These are phyloP conservation scores for Leishmania arabica DNA, from an alignment of 208 protist genomes.

Conservation along the genomic window DNA sequence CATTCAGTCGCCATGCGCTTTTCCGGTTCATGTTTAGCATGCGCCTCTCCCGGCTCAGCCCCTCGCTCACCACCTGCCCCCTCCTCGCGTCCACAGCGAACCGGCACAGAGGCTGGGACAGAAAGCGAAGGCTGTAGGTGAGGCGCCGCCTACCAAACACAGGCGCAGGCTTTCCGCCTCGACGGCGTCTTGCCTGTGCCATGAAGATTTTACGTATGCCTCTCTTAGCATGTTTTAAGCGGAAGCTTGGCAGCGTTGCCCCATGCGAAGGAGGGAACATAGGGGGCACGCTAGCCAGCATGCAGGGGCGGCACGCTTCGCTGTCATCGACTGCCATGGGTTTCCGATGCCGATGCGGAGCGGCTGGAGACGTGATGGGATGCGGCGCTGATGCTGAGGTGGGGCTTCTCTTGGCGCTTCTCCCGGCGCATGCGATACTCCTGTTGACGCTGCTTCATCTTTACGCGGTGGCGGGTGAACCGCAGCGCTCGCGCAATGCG, in stretches of 20 bases:
- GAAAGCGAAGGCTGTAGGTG: no score
- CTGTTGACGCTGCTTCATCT: conserved; percentile 1
- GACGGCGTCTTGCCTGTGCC: background rate
- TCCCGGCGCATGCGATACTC: conserved; percentile 15
- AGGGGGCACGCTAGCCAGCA: background rate
- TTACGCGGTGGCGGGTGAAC: conserved; percentile 23
- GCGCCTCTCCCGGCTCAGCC: background rate
- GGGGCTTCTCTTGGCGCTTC: background rate
- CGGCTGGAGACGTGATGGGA: background rate
- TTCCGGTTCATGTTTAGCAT: background rate
- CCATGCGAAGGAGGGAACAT: background rate
- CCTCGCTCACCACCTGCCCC: background rate
- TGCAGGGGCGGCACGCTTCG: background rate
- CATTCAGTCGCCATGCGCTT: background rate
- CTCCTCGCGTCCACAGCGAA: background rate
- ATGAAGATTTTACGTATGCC: no score
- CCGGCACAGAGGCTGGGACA: background rate
- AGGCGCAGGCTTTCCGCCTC: background rate
- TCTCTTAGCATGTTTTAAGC: background rate
- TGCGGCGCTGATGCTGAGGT: background rate
- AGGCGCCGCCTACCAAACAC: background rate
- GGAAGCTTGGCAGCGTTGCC: background rate
- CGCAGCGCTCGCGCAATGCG: conserved; percentile 42
- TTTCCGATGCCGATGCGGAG: background rate
- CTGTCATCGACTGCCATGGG: background rate